Conservation (phyloP, 2,329 filamentous ascomycete species). For the Leptographium wingfieldii region DNA sequence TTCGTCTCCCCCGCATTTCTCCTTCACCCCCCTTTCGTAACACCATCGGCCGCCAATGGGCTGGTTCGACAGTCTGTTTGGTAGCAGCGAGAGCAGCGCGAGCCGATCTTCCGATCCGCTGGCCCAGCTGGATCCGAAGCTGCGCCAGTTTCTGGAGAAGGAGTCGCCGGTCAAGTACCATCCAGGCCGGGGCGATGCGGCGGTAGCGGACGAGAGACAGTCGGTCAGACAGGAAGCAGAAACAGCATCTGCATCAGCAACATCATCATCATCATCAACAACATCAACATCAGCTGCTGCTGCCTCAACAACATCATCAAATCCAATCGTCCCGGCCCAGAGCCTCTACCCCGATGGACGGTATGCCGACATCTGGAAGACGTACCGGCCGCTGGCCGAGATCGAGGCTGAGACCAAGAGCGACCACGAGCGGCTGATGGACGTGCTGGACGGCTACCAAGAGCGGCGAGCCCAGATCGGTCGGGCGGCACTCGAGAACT, state of each 20-base stretch:
- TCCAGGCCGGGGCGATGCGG: constrained; percentile 1
- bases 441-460: constrained; percentile 75
- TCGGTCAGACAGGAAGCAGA: background rate
- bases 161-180: constrained; percentile 58
- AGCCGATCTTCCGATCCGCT: constrained; percentile 47
- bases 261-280: constrained; percentile 4
- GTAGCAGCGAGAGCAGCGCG: constrained; percentile 22
- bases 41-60: constrained; percentile 30
- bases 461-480: constrained; percentile 67
- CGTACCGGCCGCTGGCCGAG: constrained; percentile 61
- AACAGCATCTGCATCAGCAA: constrained; percentile 7
- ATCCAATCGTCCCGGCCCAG: constrained; percentile 28
- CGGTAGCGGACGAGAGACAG: constrained; percentile 4
- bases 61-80: constrained; percentile 42
- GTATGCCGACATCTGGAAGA: constrained; percentile 83
- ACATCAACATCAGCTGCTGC: background rate
- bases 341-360: constrained; percentile 48
- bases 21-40: background rate
- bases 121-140: constrained; percentile 64
- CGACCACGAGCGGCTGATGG: constrained; percentile 67
- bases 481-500: constrained; percentile 81
- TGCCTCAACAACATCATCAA: background rate
- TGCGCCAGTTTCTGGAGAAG: constrained; percentile 73
- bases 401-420: constrained; percentile 57
- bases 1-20: background rate